Evolutionary conservation across 169 alveolate genomes (phyloP).

Genomic region (Eimeria sp.): DNA sequence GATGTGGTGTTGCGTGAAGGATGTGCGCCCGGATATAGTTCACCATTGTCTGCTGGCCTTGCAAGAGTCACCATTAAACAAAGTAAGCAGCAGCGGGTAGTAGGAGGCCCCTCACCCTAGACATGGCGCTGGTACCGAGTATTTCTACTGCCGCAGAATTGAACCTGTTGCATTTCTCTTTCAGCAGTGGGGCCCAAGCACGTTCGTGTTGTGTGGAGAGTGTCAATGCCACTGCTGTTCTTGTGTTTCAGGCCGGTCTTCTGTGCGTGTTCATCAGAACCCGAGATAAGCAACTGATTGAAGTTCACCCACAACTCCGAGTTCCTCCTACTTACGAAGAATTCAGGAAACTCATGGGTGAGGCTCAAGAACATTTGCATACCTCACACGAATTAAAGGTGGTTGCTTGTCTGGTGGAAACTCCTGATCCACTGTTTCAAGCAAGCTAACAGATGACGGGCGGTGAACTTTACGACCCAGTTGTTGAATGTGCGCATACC

Average conservation of each 20-base stretch:
- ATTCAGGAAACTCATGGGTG: constrained; percentile 84
- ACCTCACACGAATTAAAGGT: neutral
- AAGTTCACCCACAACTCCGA: constrained; percentile 89
- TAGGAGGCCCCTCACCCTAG: neutral
- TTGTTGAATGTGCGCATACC: neutral
- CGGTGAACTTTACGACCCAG: neutral
- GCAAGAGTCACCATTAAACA: constrained; percentile 89
- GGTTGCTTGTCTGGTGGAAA: neutral
- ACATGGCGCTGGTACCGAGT: neutral
- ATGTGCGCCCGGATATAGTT: constrained; percentile 90
- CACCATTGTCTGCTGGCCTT: constrained; percentile 90
- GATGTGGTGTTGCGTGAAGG: constrained; percentile 79
- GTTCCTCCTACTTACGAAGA: constrained; percentile 89
- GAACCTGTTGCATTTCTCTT: neutral
- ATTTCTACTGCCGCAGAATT: neutral
- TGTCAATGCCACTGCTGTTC: neutral
- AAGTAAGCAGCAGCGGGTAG: constrained; percentile 51
- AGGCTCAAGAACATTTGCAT: neutral
- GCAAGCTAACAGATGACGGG: neutral
- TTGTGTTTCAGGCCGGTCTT: constrained; percentile 85
- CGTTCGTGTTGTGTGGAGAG: neutral
- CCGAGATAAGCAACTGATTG: constrained; percentile 87
- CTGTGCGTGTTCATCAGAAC: constrained; percentile 89
- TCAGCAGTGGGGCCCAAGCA: neutral
- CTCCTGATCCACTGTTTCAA: neutral